Evolutionary conservation across 106 monocot species (phyloP), one percentile per base, ranked within the genome.

Genomic region (Chionographis japonica): DNA sequence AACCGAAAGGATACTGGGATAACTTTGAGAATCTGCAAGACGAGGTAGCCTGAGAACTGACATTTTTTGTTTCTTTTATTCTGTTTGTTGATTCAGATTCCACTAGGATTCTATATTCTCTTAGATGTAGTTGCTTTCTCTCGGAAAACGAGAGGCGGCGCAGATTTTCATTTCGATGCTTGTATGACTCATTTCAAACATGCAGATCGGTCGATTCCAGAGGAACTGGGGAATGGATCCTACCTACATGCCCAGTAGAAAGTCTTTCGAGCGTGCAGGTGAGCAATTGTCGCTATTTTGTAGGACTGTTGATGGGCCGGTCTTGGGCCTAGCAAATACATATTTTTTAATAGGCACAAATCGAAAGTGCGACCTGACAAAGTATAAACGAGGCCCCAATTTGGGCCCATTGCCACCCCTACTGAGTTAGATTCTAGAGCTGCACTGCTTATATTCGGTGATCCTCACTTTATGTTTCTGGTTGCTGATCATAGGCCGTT

Each of bases 201-300:
- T 77, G 71, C 78, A 97, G 97, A 97, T 97, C 60, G 65, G 71
- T 49, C 69, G 76, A 36, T 97, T 97, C 52, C 97, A 97, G 75
- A 87, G 79, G 55, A 89, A 20, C 68, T 97, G 92, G 89, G 89
- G 97, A 69, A 92, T 97, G 97, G 92, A 97, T 81, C 87, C 79
- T 59, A 57, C 82, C 20, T 92, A 87, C 76, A 97, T 97, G 97
- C 97, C 97, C 3, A 92, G 92, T 61, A 84, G 97, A 67, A 97
- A 97, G 66, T 85, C 97, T 38, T 97, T 97, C 41, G 92, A 97
- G 79, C 89, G 97, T 40, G 92, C 97, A 83, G 92, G 97, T 97
- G 39, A 56, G n/a, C 6, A 58, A 4, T 3, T 15, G 17, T 54
- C 13, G 1, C 17, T 46, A 42, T 53, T 40, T 12, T 11, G 0